A percentile compares a stretch with the other conserved stretches of the same genome.
Conservation (phyloP, 2,329 filamentous ascomycete genomes). For the Elsinoe ampelina region DNA sequence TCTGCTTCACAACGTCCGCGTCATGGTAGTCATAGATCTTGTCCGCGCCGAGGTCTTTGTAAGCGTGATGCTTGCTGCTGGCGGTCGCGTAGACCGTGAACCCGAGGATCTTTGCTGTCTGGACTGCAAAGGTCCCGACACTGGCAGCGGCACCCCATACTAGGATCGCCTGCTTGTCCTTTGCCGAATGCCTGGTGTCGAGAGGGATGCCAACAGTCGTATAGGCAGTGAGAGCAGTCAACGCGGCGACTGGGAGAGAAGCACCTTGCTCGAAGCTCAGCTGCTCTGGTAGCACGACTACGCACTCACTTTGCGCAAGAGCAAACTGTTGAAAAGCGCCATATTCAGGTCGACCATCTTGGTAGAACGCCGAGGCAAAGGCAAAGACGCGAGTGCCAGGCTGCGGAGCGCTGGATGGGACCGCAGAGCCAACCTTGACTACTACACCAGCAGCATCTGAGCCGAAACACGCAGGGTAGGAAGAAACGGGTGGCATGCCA, state of each 20-base stretch:
- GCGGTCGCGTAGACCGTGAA: conserved; percentile 34
- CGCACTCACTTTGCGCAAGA: conserved; percentile 15
- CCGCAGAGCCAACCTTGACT: neutral
- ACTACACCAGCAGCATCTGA: conserved; percentile 18
- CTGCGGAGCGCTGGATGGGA: neutral
- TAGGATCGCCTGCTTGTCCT: conserved; percentile 27
- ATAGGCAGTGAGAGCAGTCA: conserved; percentile 20
- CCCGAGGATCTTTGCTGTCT: conserved; percentile 34
- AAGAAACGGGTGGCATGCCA: conserved; percentile 31
- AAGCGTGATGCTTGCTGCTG: conserved; percentile 31
- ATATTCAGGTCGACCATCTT: neutral
- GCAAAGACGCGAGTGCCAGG: neutral
- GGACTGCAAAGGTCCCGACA: conserved; percentile 35
- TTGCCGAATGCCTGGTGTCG: conserved; percentile 19
- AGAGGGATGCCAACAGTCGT: conserved; percentile 21
- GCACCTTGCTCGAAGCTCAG: conserved; percentile 23
- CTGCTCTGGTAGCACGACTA: conserved; percentile 23
- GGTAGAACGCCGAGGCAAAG: neutral
- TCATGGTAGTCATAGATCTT: conserved; percentile 34
- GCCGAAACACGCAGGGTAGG: conserved; percentile 36
- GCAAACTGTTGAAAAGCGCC: conserved; percentile 9
- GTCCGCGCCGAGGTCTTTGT: conserved; percentile 30
- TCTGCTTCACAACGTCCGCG: conserved; percentile 23
- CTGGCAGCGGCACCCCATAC: conserved; percentile 38
- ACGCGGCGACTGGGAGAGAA: conserved; percentile 19